Percentiles rank a stretch among this genome's conserved stretches.
Conservation (phyloP, 2,329 filamentous ascomycete genomes). For the Penicillium capsulatum region DNA sequence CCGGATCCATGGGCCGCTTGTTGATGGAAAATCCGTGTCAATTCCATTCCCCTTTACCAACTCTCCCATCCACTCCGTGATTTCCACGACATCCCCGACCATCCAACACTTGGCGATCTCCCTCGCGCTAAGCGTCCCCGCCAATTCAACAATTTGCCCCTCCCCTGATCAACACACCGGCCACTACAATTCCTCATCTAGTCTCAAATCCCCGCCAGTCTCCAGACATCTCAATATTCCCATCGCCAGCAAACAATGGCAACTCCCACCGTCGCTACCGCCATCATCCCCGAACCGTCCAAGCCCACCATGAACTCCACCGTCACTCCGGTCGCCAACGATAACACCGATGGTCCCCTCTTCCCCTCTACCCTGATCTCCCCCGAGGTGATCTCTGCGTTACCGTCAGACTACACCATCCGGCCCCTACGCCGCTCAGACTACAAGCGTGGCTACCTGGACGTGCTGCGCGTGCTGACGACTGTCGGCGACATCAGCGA, state of each 20-base stretch:
- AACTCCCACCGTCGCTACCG: constrained; percentile 14
- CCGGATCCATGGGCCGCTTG: constrained; percentile 10
- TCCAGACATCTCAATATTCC: too few relatives aligned
- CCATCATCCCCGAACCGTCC: constrained; percentile 12
- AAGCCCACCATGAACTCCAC: constrained; percentile 20
- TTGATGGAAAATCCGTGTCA: constrained; percentile 4
- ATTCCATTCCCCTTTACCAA: background rate
- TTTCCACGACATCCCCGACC: background rate
- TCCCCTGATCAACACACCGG: constrained; percentile 12
- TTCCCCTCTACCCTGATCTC: constrained; percentile 77
- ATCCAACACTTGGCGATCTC: constrained; percentile 8
- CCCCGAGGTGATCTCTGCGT: constrained; percentile 62
- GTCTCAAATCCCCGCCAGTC: background rate
- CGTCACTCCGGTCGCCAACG: constrained; percentile 24
- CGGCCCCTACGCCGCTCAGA: constrained; percentile 76
- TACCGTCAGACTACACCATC: constrained; percentile 78
- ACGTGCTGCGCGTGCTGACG: constrained; percentile 85
- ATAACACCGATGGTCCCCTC: constrained; percentile 53
- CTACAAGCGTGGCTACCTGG: constrained; percentile 77
- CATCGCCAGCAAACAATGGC: constrained; percentile 21
- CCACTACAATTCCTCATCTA: constrained; percentile 6
- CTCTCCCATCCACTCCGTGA: too few relatives aligned
- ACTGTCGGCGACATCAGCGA: constrained; percentile 83
- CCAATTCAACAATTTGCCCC: constrained; percentile 10
- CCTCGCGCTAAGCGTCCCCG: constrained; percentile 16